phyloP scores from a whole-genome alignment of 2,329 filamentous ascomycete species.

The Metarhizium humberi region DNA sequence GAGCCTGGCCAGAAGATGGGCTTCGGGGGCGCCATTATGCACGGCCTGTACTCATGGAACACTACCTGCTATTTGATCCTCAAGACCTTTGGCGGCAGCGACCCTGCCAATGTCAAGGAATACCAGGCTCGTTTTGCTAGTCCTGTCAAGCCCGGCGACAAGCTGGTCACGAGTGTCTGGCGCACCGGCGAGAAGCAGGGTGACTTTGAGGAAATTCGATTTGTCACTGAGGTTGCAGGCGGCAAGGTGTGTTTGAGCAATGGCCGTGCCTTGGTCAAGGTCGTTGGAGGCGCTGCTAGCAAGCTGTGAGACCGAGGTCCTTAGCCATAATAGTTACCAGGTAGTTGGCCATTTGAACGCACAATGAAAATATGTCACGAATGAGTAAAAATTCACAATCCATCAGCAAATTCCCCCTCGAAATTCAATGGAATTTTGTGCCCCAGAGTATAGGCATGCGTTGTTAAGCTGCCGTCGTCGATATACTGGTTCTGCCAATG shows the following conservation, averaged over 20 bases:
- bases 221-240: constrained; percentile 66
- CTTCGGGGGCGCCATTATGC: constrained; percentile 81
- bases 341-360: background rate
- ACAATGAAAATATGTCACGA: background rate
- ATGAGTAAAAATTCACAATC: background rate
- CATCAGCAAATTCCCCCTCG: background rate
- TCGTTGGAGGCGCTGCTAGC: constrained; percentile 44
- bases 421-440: background rate
- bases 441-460: background rate
- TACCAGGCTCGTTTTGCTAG: constrained; percentile 84
- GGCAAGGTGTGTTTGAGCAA: constrained; percentile 85
- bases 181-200: constrained; percentile 56
- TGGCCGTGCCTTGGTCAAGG: constrained; percentile 69
- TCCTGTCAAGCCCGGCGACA: constrained; percentile 76
- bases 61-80: constrained; percentile 64
- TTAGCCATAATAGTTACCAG: background rate
- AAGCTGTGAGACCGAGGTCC: constrained; percentile 44
- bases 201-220: constrained; percentile 73
- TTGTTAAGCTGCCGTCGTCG: background rate
- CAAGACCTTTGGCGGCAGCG: constrained; percentile 61
- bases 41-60: constrained; percentile 86
- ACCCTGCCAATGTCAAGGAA: constrained; percentile 75
- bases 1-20: constrained; percentile 84
- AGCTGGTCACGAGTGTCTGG: constrained; percentile 76
- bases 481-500: background rate